A percentile compares a stretch with the other conserved stretches of the same genome.
Evolutionary conservation across 2,329 filamentous ascomycete species (phyloP).

Genomic region (Penicillium sp.): DNA sequence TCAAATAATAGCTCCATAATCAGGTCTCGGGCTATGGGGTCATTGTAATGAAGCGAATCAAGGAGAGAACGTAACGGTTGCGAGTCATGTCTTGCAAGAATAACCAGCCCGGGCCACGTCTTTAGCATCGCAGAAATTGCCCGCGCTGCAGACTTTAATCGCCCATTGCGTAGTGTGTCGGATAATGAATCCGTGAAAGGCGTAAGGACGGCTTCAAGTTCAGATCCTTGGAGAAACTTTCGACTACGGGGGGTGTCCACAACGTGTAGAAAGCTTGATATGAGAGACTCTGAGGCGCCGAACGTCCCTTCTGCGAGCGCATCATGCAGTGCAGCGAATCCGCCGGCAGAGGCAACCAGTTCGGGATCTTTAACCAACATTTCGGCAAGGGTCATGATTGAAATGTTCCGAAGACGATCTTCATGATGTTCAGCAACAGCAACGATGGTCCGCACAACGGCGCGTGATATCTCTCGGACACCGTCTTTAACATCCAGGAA

Average conservation of each 20-base stretch:
- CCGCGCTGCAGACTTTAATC: constrained; percentile 80
- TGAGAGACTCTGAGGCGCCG: constrained; percentile 85
- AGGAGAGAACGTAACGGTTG: constrained; percentile 77
- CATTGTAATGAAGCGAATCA: constrained; percentile 61
- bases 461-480: constrained; percentile 78
- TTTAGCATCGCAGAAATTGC: constrained; percentile 90
- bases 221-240: constrained; percentile 80
- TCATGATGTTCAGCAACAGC: constrained; percentile 84
- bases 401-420: constrained; percentile 84
- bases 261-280: constrained; percentile 82
- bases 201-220: constrained; percentile 84
- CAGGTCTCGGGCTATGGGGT: constrained; percentile 63
- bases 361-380: constrained; percentile 83
- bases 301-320: constrained; percentile 87
- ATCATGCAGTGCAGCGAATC: constrained; percentile 83
- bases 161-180: constrained; percentile 57
- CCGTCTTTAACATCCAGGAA: constrained; percentile 96
- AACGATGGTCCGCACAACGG: constrained; percentile 83
- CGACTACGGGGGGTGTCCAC: constrained; percentile 79
- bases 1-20: constrained; percentile 86
- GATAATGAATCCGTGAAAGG: constrained; percentile 80
- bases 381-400: constrained; percentile 87
- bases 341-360: constrained; percentile 77
- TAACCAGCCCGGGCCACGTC: constrained; percentile 90
- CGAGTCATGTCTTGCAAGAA: constrained; percentile 83